These are phyloP conservation scores for Malus orientalis DNA, from an alignment of 306 rosid species.

Conservation along the genomic window DNA sequence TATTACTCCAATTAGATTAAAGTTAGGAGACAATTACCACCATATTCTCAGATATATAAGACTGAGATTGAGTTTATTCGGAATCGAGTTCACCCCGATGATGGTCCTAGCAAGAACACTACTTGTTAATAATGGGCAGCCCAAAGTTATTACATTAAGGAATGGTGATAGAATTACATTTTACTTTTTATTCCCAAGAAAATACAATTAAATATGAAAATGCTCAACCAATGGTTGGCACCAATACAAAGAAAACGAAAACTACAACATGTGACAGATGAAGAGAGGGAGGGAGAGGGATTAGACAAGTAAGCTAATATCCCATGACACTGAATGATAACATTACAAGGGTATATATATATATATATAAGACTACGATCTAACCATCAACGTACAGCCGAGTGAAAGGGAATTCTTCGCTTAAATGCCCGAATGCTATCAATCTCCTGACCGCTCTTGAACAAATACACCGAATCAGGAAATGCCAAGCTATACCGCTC, in stretches of 20 bases:
- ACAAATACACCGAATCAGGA: background rate
- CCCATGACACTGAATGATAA: conserved; percentile 10
- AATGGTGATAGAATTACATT: background rate
- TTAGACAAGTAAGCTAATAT: conserved; percentile 13
- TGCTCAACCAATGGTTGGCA: conserved; percentile 28
- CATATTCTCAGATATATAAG: background rate
- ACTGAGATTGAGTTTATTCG: background rate
- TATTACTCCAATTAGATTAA: too few relatives aligned
- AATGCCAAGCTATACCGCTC: background rate
- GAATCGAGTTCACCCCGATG: background rate
- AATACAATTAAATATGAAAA: conserved; percentile 35
- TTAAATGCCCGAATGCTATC: background rate
- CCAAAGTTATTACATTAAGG: background rate
- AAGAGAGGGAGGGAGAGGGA: background rate
- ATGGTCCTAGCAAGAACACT: background rate
- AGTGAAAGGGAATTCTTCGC: conserved; percentile 2
- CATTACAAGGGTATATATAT: conserved; percentile 1
- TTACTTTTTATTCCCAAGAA: conserved; percentile 31
- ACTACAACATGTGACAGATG: background rate
- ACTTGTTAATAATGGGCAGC: background rate
- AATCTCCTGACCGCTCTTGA: background rate
- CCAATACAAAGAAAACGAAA: background rate
- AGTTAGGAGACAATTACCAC: too few relatives aligned
- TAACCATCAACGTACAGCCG: conserved; percentile 17
- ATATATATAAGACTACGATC: conserved; percentile 17